Evolutionary conservation across 805 yeast genomes (phyloP).

Genomic region (Lipomyces starkeyi): DNA sequence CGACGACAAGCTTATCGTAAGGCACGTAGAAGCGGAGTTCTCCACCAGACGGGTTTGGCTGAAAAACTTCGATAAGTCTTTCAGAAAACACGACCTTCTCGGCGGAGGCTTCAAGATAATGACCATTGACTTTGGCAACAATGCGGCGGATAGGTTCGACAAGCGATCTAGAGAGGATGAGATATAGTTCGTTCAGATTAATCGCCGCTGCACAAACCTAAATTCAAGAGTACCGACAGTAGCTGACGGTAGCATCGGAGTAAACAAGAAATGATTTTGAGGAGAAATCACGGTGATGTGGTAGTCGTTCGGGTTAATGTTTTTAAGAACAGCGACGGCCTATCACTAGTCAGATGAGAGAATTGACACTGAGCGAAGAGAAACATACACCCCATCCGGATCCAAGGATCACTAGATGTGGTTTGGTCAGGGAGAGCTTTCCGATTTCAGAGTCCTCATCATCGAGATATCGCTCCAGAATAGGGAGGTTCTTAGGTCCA

Average conservation of each 20-base stretch:
- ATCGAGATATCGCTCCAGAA: conserved; percentile 61
- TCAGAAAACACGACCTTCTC: conserved; percentile 63
- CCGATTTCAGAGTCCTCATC: conserved; percentile 57
- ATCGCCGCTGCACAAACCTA: conserved; percentile 8
- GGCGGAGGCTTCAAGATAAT: conserved; percentile 67
- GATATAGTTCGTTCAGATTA: neutral
- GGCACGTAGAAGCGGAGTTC: conserved; percentile 62
- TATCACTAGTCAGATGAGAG: conserved; percentile 5
- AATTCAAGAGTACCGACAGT: conserved; percentile 79
- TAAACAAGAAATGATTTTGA: conserved; percentile 88
- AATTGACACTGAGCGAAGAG: neutral
- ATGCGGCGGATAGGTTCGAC: conserved; percentile 68
- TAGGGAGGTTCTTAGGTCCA: conserved; percentile 75
- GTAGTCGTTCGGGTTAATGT: conserved; percentile 81
- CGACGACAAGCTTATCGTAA: conserved; percentile 72
- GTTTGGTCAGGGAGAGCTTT: conserved; percentile 29
- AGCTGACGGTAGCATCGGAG: conserved; percentile 91
- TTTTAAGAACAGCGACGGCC: conserved; percentile 77
- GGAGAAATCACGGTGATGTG: conserved; percentile 92
- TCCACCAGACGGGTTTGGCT: conserved; percentile 52
- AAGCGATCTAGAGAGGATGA: conserved; percentile 56
- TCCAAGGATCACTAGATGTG: conserved; percentile 60
- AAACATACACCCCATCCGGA: conserved; percentile 80
- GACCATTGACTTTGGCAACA: conserved; percentile 59
- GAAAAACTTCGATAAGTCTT: conserved; percentile 62